Conservation (phyloP, 257 asterid species). For the Euphrasia confusa region DNA sequence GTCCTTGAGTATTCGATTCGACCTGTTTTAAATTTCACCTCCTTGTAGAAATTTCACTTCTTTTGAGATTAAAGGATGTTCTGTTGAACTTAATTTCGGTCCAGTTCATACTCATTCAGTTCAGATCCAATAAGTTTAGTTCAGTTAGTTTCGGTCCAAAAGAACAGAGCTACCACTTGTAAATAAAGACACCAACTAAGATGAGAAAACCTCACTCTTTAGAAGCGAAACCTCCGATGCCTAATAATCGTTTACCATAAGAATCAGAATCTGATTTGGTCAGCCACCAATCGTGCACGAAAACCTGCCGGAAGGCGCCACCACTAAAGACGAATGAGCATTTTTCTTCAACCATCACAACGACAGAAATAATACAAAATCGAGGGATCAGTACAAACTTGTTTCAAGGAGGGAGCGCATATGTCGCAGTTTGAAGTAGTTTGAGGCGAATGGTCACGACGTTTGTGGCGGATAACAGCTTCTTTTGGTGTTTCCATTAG, state of each 20-base stretch:
- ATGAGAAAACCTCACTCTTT: slow-evolving; percentile 26
- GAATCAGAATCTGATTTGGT: slow-evolving; percentile 32
- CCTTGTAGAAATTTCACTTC: too few relatives aligned
- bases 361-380: slow-evolving; percentile 1
- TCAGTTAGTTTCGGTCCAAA: too few relatives aligned
- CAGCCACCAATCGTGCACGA: slow-evolving; percentile 66
- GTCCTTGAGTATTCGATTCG: too few relatives aligned
- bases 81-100: too few relatives aligned
- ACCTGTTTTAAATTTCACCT: too few relatives aligned
- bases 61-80: neutral
- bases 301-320: slow-evolving; percentile 27
- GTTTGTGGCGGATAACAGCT: too few relatives aligned
- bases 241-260: slow-evolving; percentile 37
- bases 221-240: slow-evolving; percentile 46
- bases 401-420: slow-evolving; percentile 21
- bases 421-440: slow-evolving; percentile 14
- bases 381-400: slow-evolving; percentile 17
- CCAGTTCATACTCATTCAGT: too few relatives aligned
- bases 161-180: neutral
- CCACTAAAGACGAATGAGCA: slow-evolving; percentile 6
- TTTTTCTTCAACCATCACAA: neutral
- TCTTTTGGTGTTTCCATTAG: too few relatives aligned
- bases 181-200: slow-evolving; percentile 1
- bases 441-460: too few relatives aligned
- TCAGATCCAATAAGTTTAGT: too few relatives aligned